Base-by-base conservation (phyloP, 148 eudicot species). In the Amaranthus cruentus region DNA sequence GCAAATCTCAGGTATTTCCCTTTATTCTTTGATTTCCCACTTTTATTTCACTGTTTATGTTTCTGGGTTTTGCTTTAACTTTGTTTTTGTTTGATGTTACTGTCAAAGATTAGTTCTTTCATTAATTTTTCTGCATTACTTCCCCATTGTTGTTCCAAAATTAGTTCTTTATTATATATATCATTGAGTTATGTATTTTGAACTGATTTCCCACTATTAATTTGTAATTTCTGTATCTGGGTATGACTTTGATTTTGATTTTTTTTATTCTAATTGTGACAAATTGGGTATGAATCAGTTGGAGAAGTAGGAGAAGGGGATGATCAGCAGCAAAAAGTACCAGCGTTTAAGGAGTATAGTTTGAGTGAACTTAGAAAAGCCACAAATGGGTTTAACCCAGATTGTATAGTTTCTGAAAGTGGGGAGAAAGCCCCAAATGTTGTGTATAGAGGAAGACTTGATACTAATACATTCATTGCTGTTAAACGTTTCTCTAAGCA, bases 341-440 rank as follows among this genome's bases (percentile, higher is more conserved):
- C 77, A 58, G 73, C 73, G 48, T 86, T 84, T 71, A 82, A 71
- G 38, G 89, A 84, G 84, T 86, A 84, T 69, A 75, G 75, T 38
- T 75, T 86, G 59, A 75, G 55, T 49, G 87, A 86, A 75, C 84
- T 86, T 21, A 62, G 84, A 14, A 81, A 74, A 74, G 87, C 89
- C 1, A 86, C 89, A 18, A 79, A 80, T 76, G 89, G 87, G 18
- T 86, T 86, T 63, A 84, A 79, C 67, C 71, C 82, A 60, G 89
- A 84, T 44, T 71, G 80, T 77, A 86, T 86, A 71, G 89, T 86
- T 18, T 84, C 89, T 46, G 89, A 86, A 71, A 82, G 87, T 74
- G 89, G 89, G 6, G 87, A 86, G 42, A 82, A 82, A 80, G 89
- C 87, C 4, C 89, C 89, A 1, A 86, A 86, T 77, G 83, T 86